These are phyloP conservation scores for Sporothrix brunneoviolacea DNA, from an alignment of 2,329 filamentous ascomycete species.

Conservation along the genomic window DNA sequence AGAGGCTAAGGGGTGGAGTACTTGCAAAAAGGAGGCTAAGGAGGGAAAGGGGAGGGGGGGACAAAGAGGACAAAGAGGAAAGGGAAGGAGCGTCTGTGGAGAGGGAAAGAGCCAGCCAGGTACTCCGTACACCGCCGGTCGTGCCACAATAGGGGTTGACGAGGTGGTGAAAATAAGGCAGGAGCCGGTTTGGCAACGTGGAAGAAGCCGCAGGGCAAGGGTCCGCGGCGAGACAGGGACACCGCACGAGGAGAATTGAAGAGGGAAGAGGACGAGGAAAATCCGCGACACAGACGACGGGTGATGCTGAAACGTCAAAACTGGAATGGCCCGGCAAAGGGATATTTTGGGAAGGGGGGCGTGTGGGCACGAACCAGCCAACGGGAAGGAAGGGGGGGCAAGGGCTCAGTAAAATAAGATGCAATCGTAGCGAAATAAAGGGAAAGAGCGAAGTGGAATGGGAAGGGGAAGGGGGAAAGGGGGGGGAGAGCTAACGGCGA, in stretches of 20 bases:
- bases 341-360: conserved; percentile 8
- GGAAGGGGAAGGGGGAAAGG: not conserved
- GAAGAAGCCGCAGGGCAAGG: not conserved
- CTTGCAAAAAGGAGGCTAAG: conserved; percentile 6
- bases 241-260: not conserved
- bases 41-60: conserved; percentile 2
- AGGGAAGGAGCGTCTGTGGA: conserved; percentile 7
- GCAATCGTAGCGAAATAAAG: not conserved
- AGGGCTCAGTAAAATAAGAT: not conserved
- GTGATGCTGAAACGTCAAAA: conserved; percentile 26
- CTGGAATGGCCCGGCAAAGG: conserved; percentile 18
- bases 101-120: conserved; percentile 2
- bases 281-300: conserved; percentile 24
- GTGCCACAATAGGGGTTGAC: conserved; percentile 15
- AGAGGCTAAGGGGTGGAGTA: conserved; percentile 14
- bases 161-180: not conserved
- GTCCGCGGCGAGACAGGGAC: not conserved
- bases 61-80: conserved; percentile 5
- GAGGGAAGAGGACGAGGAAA: conserved; percentile 14
- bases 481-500: not conserved
- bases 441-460: conserved; percentile 2
- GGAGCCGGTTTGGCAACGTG: not conserved
- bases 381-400: conserved; percentile 4
- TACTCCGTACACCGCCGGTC: conserved; percentile 6
- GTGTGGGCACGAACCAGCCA: conserved; percentile 6